Evolutionary conservation across 768 basidiomycete species (phyloP), one percentile per base, ranked within the genome.

Genomic region (Xerocomus potaroensis): DNA sequence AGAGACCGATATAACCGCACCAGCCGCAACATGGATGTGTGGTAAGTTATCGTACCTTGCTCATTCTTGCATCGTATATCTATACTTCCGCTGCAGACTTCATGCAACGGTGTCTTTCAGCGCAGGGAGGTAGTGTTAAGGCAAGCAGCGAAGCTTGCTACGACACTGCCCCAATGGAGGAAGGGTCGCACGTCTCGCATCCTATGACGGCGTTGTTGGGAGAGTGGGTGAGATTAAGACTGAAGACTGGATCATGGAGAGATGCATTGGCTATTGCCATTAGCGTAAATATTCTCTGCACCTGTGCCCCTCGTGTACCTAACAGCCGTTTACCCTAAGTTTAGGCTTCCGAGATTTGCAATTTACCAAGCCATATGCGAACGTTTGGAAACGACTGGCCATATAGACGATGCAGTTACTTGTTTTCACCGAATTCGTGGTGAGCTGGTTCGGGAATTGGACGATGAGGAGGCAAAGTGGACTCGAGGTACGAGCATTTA

Each of bases 201-300:
- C 22, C 15, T 29, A 21, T 30, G 1, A 31, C 18, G 1, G 15
- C 23, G 11, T 44, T 56, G 12, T 32, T 53, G 29, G 33, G 12
- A 22, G 46, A 31, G 16, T 56, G 55, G 55, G 27, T 29, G 3
- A 52, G 34, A 18, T 9, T 43, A 11, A 48, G 19, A 16, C 15
- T 57, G 21, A 14, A 12, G 0, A n/a, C 12, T 22, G 8, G n/a
- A 3, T 32, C 48, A 4, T 56, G 54, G 54, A 36, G 45, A 23
- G 45, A 33, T 15, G 43, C 43, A 8, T 36, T 36, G 19, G 10
- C 10, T 26, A 9, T 30, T 2, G 18, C 53, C 8, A 23, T 8
- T 11, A 3, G 14, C 22, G 35, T 36, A 21, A 22, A 21, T 22
- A 1, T 36, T n/a, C 15, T 19, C 22, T 36, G 2, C 21, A 2